phyloP scores from a whole-genome alignment of 768 basidiomycete species.

The Pulveroboletus ravenelii region DNA sequence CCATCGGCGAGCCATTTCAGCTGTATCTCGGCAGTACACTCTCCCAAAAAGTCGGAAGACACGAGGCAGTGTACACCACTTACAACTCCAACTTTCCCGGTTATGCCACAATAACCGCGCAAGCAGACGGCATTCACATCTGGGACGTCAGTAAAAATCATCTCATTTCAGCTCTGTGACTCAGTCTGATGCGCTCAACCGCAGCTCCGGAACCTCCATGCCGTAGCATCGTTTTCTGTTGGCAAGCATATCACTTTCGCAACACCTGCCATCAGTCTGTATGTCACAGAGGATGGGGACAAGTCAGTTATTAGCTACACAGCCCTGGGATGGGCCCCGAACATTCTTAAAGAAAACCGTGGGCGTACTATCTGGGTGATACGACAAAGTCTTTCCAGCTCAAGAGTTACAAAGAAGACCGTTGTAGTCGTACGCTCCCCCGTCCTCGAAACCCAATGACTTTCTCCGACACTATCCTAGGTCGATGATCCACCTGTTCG shows the following conservation, averaged over 20 bases:
- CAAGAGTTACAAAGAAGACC: constrained; percentile 35
- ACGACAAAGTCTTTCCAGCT: constrained; percentile 47
- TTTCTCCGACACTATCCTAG: constrained; percentile 29
- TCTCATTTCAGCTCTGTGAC: background rate
- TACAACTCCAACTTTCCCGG: constrained; percentile 37
- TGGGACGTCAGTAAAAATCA: constrained; percentile 51
- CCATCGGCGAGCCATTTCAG: constrained; percentile 29
- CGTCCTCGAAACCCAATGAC: constrained; percentile 3
- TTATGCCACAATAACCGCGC: constrained; percentile 62
- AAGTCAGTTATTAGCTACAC: constrained; percentile 51
- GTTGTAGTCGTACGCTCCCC: constrained; percentile 39
- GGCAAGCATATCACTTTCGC: constrained; percentile 62
- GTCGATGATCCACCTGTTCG: constrained; percentile 39
- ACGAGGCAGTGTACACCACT: constrained; percentile 18
- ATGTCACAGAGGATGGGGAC: constrained; percentile 29
- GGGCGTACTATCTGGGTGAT: constrained; percentile 59
- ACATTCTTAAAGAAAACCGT: constrained; percentile 35
- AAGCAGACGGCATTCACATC: constrained; percentile 72
- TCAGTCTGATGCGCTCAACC: constrained; percentile 8
- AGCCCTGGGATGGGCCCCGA: constrained; percentile 46
- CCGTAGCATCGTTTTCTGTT: constrained; percentile 63
- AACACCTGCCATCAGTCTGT: constrained; percentile 50
- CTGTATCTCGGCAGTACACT: constrained; percentile 23
- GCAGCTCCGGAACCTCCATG: constrained; percentile 62
- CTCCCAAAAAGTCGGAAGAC: background rate